Base-by-base conservation (phyloP, 192 early-diverging fungal species). In the Neocallimastix lanati region DNA sequence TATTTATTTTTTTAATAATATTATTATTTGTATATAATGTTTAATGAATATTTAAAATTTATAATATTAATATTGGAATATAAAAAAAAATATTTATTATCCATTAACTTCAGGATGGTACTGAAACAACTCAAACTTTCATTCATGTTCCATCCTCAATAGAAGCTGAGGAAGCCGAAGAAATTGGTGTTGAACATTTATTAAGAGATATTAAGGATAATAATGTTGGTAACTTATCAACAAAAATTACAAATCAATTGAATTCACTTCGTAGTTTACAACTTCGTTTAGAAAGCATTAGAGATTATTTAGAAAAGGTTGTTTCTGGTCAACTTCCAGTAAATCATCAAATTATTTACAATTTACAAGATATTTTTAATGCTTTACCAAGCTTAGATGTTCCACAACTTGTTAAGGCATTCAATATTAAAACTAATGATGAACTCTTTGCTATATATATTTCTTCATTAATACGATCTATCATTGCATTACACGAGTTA, bases 131-230 rank as follows among this genome's bases (percentile, higher is more conserved):
- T 37, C 93, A 94, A 83, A 98, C 98, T 9, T 99, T 99, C 87
- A 92, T 94, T 83, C 96, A 99, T 83, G 92, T 98, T 28, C 94
- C 93, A 2, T 96, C 95, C 16, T 90, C 93, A 77, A 97, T 99
- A 80, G 96, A 96, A 40, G 98, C 98, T 9, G 98, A 99, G 84
- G 98, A 99, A 85, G 94, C 96, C n/a, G 98, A 99, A 87, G 98
- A 99, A 83, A 98, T 99, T 84, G 98, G 98, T 36, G 98, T 99
- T 1, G 98, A 99, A 83, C 98, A 99, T 80, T 86, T 99, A 82
- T 87, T 99, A 78, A 91, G 98, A 80, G 98, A 99, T 83, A 97
- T 99, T 83, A 99, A 98, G 85, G 98, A 99, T 85, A 97, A 92
- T 78, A 90, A 94, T n/a, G 92, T 94, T 29, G 96, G 98, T 3